phyloP scores from a whole-genome alignment of 768 basidiomycete genomes.

The Kwoniella sp. region DNA sequence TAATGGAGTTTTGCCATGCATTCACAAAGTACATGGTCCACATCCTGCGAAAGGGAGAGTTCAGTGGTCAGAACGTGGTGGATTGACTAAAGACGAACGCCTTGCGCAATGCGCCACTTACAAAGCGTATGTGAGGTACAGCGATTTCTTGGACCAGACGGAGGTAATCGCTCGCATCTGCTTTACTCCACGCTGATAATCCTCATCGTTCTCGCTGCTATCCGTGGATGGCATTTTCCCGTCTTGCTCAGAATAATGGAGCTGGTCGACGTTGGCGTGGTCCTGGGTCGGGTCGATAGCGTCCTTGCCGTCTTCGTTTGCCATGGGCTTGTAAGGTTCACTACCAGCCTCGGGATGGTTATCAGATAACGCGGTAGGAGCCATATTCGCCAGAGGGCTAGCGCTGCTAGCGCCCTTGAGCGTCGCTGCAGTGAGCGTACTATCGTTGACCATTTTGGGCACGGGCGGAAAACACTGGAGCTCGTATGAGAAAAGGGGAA shows the following conservation, averaged over 20 bases:
- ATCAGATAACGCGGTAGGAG: neutral
- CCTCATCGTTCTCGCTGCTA: neutral
- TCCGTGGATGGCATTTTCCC: neutral
- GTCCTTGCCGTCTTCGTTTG: neutral
- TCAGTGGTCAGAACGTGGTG: neutral
- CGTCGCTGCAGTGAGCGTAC: neutral
- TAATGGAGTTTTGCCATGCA: constrained; percentile 38
- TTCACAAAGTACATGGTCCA: constrained; percentile 38
- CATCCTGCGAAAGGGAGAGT: constrained; percentile 22
- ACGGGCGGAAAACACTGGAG: too few species aligned
- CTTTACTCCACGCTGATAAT: constrained; percentile 26
- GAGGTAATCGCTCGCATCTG: constrained; percentile 32
- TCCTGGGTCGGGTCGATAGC: neutral
- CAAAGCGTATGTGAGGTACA: constrained; percentile 26
- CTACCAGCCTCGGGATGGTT: neutral
- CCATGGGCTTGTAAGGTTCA: neutral
- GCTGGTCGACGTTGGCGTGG: neutral
- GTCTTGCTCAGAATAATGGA: neutral
- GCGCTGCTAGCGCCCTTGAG: constrained; percentile 1
- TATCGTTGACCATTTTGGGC: neutral
- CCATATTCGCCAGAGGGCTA: neutral
- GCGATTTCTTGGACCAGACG: constrained; percentile 25
- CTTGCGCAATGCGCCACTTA: constrained; percentile 19
- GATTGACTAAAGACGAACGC: too few species aligned
- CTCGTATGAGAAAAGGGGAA: too few species aligned